These are phyloP conservation scores for Chrysoporthe puriensis DNA, from an alignment of 2,329 filamentous ascomycete genomes.

Conservation along the genomic window DNA sequence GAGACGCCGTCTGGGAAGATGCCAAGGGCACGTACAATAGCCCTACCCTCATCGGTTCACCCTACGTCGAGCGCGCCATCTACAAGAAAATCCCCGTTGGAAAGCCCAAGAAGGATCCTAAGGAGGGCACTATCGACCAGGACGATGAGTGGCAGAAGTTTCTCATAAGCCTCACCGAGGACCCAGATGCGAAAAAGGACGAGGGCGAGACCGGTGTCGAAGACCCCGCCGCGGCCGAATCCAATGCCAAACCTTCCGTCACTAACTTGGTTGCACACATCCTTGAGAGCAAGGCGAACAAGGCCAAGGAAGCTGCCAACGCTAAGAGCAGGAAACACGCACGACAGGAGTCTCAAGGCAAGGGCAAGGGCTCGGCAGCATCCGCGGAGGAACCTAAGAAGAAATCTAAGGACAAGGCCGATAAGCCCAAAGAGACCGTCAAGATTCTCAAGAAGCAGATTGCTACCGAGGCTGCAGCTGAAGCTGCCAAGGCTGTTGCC, in stretches of 20 bases:
- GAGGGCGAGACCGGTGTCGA: constrained; percentile 52
- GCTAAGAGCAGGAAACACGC: constrained; percentile 61
- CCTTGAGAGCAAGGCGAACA: constrained; percentile 87
- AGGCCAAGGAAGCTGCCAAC: constrained; percentile 58
- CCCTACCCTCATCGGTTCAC: constrained; percentile 74
- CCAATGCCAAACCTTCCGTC: constrained; percentile 68
- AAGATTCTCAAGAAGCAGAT: constrained; percentile 67
- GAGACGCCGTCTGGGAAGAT: constrained; percentile 75
- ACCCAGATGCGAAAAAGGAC: constrained; percentile 55
- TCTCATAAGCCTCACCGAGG: constrained; percentile 77
- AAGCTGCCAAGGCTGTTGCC: constrained; percentile 49
- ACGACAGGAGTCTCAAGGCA: constrained; percentile 57
- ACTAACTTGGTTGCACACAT: constrained; percentile 73
- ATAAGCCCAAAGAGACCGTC: constrained; percentile 61
- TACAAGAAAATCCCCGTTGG: constrained; percentile 81
- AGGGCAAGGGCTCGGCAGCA: constrained; percentile 45
- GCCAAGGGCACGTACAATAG: constrained; percentile 76
- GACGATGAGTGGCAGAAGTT: constrained; percentile 96
- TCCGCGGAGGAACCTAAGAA: constrained; percentile 52
- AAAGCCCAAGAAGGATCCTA: constrained; percentile 76
- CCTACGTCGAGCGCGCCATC: constrained; percentile 78
- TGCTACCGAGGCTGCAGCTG: constrained; percentile 51
- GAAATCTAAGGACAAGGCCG: constrained; percentile 59
- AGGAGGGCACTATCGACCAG: constrained; percentile 94
- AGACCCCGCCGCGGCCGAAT: constrained; percentile 52